Conservation (phyloP, 2,329 filamentous ascomycete species). For the Beauveria sp. region DNA sequence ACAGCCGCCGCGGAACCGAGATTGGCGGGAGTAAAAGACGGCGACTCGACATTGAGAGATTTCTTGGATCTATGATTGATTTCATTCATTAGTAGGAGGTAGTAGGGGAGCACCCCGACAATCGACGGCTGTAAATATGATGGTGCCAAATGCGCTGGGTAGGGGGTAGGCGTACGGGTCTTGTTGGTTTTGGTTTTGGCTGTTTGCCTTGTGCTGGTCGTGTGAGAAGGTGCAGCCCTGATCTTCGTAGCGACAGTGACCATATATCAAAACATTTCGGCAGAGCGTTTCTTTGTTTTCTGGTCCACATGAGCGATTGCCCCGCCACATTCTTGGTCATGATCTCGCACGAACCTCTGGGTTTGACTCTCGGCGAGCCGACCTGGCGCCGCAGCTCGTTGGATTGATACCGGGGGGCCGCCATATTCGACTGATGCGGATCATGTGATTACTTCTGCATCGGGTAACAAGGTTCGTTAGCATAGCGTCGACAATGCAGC, state of each 20-base stretch:
- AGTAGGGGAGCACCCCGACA: background rate
- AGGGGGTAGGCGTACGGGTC: conserved; percentile 10
- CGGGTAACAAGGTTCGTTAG: background rate
- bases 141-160: background rate
- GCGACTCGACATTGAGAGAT: conserved; percentile 88
- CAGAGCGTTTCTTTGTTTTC: conserved; percentile 86
- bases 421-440: conserved; percentile 30
- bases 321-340: background rate
- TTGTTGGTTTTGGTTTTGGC: conserved; percentile 10
- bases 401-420: conserved; percentile 37
- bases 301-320: conserved; percentile 23
- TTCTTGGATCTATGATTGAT: conserved; percentile 57
- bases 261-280: conserved; percentile 88
- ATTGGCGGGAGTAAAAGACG: conserved; percentile 75
- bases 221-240: conserved; percentile 89
- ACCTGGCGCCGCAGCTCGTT: conserved; percentile 44
- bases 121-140: background rate
- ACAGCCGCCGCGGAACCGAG: conserved; percentile 45
- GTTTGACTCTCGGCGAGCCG: conserved; percentile 50
- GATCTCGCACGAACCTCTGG: conserved; percentile 38
- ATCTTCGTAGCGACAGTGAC: conserved; percentile 86
- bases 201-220: conserved; percentile 56
- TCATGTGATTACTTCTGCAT: conserved; percentile 1
- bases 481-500: background rate
- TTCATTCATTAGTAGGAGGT: conserved; percentile 29